These are phyloP conservation scores for Globisporangium rhizosaccharum DNA, from an alignment of 352 stramenopile species.

Conservation along the genomic window DNA sequence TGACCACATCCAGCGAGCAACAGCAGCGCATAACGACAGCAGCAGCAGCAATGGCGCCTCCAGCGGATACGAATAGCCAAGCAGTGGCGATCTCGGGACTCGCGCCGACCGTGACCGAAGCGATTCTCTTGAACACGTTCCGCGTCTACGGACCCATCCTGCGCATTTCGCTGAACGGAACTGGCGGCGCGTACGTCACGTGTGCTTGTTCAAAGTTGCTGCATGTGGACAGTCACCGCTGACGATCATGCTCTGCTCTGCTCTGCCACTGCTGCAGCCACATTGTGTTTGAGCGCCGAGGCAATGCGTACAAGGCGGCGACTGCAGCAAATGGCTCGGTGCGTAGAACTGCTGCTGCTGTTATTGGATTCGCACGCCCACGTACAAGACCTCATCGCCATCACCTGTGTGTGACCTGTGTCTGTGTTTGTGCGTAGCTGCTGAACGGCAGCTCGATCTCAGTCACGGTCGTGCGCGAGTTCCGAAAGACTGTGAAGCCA, in stretches of 20 bases:
- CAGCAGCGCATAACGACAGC: not conserved
- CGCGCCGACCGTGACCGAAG: constrained; percentile 24
- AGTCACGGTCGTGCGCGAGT: constrained; percentile 33
- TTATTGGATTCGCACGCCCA: not conserved
- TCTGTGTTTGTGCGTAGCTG: constrained; percentile 10
- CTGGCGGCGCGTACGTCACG: constrained; percentile 44
- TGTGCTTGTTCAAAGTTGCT: not conserved
- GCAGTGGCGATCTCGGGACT: constrained; percentile 35
- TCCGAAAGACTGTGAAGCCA: constrained; percentile 30
- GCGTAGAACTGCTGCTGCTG: not conserved
- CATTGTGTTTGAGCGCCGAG: constrained; percentile 27
- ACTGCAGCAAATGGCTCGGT: constrained; percentile 45
- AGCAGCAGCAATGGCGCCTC: not conserved
- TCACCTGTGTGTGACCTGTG: not conserved
- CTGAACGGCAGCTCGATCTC: constrained; percentile 50
- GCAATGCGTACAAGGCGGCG: constrained; percentile 30
- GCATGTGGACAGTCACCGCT: too few relatives aligned
- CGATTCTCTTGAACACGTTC: constrained; percentile 51
- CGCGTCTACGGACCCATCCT: constrained; percentile 48
- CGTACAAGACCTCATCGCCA: not conserved
- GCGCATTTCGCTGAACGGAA: constrained; percentile 38
- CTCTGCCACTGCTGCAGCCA: constrained; percentile 18
- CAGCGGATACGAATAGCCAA: not conserved
- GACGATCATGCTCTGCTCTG: not conserved
- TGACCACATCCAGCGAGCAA: not conserved